Percentiles rank a stretch among this genome's conserved stretches.
Evolutionary conservation across 1,284 basidiomycete genomes (phyloP).

Genomic region (Somion occarium): DNA sequence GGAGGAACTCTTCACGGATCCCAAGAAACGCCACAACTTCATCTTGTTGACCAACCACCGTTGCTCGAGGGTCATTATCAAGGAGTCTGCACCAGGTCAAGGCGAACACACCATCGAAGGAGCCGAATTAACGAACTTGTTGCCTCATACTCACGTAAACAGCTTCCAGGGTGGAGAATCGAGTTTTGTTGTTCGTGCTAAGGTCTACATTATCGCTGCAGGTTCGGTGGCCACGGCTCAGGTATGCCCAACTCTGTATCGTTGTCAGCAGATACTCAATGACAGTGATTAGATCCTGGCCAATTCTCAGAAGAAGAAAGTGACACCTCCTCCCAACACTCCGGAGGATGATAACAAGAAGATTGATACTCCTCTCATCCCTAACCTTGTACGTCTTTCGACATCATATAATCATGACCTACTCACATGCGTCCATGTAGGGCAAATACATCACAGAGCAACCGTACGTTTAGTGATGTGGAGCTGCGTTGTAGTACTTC

Average conservation of each 20-base stretch:
- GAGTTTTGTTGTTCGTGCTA: constrained; percentile 10
- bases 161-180: neutral
- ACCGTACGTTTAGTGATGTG: constrained; percentile 18
- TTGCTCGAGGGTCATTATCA: constrained; percentile 11
- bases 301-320: neutral
- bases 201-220: constrained; percentile 18
- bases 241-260: constrained; percentile 9
- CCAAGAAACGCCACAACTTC: constrained; percentile 11
- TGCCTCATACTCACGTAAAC: constrained; percentile 3
- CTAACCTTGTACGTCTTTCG: neutral
- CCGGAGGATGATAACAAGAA: neutral
- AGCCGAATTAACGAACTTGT: constrained; percentile 12
- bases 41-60: constrained; percentile 18
- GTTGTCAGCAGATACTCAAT: neutral
- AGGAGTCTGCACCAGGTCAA: neutral
- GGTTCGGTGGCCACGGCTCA: constrained; percentile 21
- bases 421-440: constrained; percentile 3
- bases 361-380: neutral
- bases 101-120: constrained; percentile 3
- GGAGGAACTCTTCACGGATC: constrained; percentile 15
- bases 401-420: neutral
- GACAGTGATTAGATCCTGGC: neutral
- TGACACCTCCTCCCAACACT: neutral
- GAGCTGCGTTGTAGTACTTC: too few species aligned
- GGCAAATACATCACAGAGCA: constrained; percentile 22